phyloP scores from a whole-genome alignment of 148 eudicot genomes.

The Polygonum aviculare region DNA sequence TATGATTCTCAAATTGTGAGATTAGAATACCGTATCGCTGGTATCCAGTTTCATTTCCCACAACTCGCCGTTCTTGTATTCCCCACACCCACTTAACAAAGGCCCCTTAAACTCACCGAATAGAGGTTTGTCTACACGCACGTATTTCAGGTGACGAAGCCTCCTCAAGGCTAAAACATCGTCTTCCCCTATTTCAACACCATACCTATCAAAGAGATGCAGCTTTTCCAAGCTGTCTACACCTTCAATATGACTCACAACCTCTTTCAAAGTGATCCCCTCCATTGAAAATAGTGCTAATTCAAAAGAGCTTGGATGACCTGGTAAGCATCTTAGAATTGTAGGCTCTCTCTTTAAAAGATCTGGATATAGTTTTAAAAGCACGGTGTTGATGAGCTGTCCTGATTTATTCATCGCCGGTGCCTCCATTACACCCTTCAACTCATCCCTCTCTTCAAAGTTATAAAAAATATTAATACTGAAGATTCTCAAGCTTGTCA shows the following conservation, averaged over 20 bases:
- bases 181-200: neutral
- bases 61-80: no score
- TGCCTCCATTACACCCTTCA: no score
- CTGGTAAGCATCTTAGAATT: neutral
- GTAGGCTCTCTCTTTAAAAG: neutral
- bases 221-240: neutral
- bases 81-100: no score
- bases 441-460: neutral
- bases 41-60: no score
- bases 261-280: neutral
- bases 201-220: neutral
- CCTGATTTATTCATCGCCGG: no score
- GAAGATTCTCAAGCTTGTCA: neutral
- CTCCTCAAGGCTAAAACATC: neutral
- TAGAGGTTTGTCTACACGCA: neutral
- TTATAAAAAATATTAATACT: rapidly evolving
- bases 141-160: neutral
- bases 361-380: neutral
- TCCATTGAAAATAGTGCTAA: rapidly evolving
- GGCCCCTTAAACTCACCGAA: no score
- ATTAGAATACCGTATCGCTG: no score
- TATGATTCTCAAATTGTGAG: no score
- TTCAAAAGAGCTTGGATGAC: neutral
- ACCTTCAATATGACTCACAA: neutral
- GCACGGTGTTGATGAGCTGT: no score